A percentile compares a stretch with the other conserved stretches of the same genome.
phyloP scores from a whole-genome alignment of 192 early-diverging fungal genomes.

The Lobosporangium transversale region DNA sequence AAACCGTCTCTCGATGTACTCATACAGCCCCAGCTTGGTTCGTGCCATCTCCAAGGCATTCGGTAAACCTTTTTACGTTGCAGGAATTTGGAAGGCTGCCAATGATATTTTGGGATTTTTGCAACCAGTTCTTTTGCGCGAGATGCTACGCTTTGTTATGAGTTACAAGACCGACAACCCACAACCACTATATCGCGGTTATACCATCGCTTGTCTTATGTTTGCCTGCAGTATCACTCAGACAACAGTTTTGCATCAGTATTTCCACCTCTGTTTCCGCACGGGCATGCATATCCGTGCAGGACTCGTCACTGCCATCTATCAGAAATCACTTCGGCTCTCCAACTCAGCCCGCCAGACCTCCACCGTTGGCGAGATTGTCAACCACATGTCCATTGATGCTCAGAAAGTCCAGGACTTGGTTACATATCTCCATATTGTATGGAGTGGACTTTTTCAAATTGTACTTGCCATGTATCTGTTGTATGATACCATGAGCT shows the following conservation, averaged over 20 bases:
- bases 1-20: too few species aligned
- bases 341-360: slow-evolving; percentile 81
- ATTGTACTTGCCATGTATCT: slow-evolving; percentile 79
- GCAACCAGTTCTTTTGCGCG: slow-evolving; percentile 81
- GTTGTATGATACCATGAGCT: slow-evolving; percentile 83
- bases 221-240: slow-evolving; percentile 76
- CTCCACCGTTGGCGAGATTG: slow-evolving; percentile 72
- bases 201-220: slow-evolving; percentile 86
- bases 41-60: slow-evolving; percentile 64
- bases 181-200: slow-evolving; percentile 77
- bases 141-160: slow-evolving; percentile 75
- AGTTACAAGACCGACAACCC: slow-evolving; percentile 64
- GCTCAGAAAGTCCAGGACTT: slow-evolving; percentile 70
- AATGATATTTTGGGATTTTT: slow-evolving; percentile 83
- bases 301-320: slow-evolving; percentile 83
- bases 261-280: slow-evolving; percentile 85
- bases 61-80: slow-evolving; percentile 73
- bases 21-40: slow-evolving; percentile 73
- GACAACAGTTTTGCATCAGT: slow-evolving; percentile 87
- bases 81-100: slow-evolving; percentile 78
- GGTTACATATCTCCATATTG: slow-evolving; percentile 75
- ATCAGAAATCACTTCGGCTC: slow-evolving; percentile 83
- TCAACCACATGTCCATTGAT: slow-evolving; percentile 75
- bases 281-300: slow-evolving; percentile 80
- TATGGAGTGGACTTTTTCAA: slow-evolving; percentile 83